Percentiles rank a stretch among this genome's conserved stretches.
phyloP scores from a whole-genome alignment of 1,139 yeast genomes.

The Yamadazyma diddensiae region DNA sequence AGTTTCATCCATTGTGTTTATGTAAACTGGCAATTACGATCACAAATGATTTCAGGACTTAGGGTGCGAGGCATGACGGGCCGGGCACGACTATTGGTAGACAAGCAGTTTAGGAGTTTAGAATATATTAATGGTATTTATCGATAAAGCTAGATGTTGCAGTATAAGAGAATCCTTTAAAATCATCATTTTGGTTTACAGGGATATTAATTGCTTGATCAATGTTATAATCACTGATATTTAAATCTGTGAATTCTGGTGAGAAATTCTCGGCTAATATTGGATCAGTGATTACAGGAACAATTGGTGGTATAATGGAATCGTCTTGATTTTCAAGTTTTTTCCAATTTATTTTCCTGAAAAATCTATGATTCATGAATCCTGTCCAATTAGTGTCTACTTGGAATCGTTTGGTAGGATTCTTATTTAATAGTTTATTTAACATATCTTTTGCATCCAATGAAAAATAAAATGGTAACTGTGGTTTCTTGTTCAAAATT shows the following conservation, averaged over 20 bases:
- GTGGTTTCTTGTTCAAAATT: constrained; percentile 66
- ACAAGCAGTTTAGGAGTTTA: too few relatives aligned
- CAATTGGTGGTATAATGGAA: constrained; percentile 25
- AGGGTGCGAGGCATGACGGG: too few relatives aligned
- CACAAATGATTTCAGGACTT: too few relatives aligned
- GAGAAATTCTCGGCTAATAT: constrained; percentile 33
- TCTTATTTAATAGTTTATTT: constrained; percentile 66
- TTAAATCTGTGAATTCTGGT: constrained; percentile 27
- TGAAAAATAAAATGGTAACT: constrained; percentile 73
- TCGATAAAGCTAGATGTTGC: constrained; percentile 27
- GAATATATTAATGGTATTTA: too few relatives aligned
- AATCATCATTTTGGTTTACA: constrained; percentile 6
- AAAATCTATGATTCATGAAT: constrained; percentile 28
- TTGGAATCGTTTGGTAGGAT: constrained; percentile 68
- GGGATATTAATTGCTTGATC: constrained; percentile 15
- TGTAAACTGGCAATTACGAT: too few relatives aligned
- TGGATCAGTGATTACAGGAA: constrained; percentile 35
- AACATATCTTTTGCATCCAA: constrained; percentile 79
- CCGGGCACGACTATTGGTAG: too few relatives aligned
- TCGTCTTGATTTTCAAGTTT: constrained; percentile 21
- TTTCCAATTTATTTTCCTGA: constrained; percentile 30
- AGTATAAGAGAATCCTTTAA: constrained; percentile 29
- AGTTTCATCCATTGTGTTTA: constrained; percentile 71
- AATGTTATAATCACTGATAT: constrained; percentile 21
- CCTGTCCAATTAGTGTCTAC: constrained; percentile 48